Evolutionary conservation across 148 eudicot genomes (phyloP).

Genomic region (Simmondsia chinensis): DNA sequence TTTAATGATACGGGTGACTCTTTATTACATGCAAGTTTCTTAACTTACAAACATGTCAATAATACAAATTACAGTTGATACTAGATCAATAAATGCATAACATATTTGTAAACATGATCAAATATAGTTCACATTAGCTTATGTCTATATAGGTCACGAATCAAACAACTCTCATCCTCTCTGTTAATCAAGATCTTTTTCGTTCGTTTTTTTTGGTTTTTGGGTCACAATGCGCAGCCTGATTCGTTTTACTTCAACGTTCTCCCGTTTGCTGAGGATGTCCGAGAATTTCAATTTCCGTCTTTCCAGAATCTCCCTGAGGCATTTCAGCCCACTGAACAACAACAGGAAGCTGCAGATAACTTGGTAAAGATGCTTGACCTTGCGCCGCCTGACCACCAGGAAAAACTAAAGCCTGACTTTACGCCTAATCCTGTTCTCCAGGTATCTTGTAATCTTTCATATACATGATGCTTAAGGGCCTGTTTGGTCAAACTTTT

Average conservation of each 20-base stretch:
- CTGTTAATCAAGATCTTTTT: background rate
- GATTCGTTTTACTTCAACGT: conserved; percentile 96
- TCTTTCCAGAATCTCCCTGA: conserved; percentile 73
- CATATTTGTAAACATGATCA: too few species aligned
- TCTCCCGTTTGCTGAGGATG: conserved; percentile 95
- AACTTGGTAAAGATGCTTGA: conserved; percentile 81
- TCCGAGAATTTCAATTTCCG: conserved; percentile 92
- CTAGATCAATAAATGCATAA: too few species aligned
- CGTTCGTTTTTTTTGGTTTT: conserved; percentile 9
- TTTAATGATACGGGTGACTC: too few species aligned
- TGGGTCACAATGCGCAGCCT: conserved; percentile 44
- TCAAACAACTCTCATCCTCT: background rate
- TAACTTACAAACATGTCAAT: too few species aligned
- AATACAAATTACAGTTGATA: too few species aligned
- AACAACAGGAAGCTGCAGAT: conserved; percentile 85
- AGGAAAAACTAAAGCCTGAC: conserved; percentile 73
- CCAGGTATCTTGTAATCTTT: conserved; percentile 43
- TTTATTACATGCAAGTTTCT: too few species aligned
- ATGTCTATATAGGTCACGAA: too few species aligned
- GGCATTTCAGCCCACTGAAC: conserved; percentile 65
- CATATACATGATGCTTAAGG: background rate
- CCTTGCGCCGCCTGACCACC: conserved; percentile 68
- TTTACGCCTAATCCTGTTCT: conserved; percentile 91
- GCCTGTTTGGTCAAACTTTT: too few species aligned
- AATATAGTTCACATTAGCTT: too few species aligned